Evolutionary conservation across 306 rosid species (phyloP).

Genomic region (Fragaria ananassa): DNA sequence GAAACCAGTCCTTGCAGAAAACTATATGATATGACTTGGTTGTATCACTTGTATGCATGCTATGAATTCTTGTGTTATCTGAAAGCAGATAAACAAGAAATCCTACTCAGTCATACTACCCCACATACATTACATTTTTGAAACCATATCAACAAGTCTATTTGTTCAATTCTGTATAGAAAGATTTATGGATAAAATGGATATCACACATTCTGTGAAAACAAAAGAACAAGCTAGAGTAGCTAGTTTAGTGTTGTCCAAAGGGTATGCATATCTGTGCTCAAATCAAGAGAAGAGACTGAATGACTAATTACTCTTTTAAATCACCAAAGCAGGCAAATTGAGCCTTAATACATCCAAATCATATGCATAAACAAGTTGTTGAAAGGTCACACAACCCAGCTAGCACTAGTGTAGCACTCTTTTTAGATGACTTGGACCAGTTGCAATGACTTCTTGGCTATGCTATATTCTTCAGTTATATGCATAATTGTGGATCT

Average conservation of each 20-base stretch:
- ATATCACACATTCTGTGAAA: not conserved
- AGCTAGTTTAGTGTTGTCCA: not conserved
- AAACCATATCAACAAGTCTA: not conserved
- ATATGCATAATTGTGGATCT: not conserved
- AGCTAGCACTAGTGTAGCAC: too few species aligned
- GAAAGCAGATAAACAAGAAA: not conserved
- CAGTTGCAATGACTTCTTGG: not conserved
- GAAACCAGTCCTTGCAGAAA: not conserved
- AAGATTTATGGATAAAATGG: not conserved
- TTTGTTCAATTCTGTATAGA: not conserved
- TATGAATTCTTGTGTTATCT: not conserved
- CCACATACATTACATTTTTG: not conserved
- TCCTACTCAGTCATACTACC: not conserved
- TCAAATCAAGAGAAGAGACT: not conserved
- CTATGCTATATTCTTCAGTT: not conserved
- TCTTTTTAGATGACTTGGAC: constrained; percentile 7
- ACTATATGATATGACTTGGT: not conserved
- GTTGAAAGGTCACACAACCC: not conserved
- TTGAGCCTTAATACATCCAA: not conserved
- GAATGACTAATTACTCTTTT: not conserved
- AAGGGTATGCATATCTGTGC: too few species aligned
- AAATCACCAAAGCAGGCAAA: not conserved
- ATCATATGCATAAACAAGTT: not conserved
- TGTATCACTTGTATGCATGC: not conserved
- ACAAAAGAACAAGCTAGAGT: not conserved